Percentiles rank a stretch among this genome's conserved stretches.
phyloP scores from a whole-genome alignment of 163 green algal genomes.

The Prototheca wickerhamii region DNA sequence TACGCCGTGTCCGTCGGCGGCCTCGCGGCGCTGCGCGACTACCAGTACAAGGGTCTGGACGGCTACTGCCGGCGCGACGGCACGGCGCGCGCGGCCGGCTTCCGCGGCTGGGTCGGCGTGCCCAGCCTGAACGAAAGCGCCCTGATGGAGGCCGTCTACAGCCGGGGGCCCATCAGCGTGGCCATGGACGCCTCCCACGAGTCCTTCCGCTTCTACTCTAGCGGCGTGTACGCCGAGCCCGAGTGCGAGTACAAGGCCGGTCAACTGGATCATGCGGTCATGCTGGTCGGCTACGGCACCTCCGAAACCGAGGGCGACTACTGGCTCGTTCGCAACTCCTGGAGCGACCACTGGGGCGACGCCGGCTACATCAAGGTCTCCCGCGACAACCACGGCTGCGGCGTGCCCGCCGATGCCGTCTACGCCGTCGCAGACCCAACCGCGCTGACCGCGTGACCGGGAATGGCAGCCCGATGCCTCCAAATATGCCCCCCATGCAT shows the following conservation, averaged over 20 bases:
- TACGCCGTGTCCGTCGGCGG: conserved; percentile 52
- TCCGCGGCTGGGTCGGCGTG: conserved; percentile 49
- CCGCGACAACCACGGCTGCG: conserved; percentile 54
- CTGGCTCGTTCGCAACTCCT: conserved; percentile 59
- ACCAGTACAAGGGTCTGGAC: conserved; percentile 46
- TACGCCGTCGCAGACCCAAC: conserved; percentile 24
- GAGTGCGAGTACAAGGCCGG: conserved; percentile 36
- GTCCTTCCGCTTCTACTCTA: conserved; percentile 37
- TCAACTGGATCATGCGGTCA: conserved; percentile 63
- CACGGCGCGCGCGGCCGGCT: conserved; percentile 8
- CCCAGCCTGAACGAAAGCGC: conserved; percentile 39
- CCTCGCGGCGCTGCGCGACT: conserved; percentile 34
- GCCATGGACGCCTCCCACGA: conserved; percentile 46
- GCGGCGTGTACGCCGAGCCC: conserved; percentile 22
- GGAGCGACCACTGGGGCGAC: conserved; percentile 50
- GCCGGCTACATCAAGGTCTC: conserved; percentile 59
- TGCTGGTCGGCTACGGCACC: conserved; percentile 69
- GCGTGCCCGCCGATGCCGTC: conserved; percentile 43
- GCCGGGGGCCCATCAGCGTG: conserved; percentile 50
- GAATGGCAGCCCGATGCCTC: no score
- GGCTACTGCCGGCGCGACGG: conserved; percentile 29
- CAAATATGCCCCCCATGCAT: no score
- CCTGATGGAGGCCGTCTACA: conserved; percentile 58
- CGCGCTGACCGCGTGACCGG: background rate
- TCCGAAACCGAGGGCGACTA: conserved; percentile 37